phyloP scores from a whole-genome alignment of 257 asterid genomes.

The Ophiorrhiza pumila region DNA sequence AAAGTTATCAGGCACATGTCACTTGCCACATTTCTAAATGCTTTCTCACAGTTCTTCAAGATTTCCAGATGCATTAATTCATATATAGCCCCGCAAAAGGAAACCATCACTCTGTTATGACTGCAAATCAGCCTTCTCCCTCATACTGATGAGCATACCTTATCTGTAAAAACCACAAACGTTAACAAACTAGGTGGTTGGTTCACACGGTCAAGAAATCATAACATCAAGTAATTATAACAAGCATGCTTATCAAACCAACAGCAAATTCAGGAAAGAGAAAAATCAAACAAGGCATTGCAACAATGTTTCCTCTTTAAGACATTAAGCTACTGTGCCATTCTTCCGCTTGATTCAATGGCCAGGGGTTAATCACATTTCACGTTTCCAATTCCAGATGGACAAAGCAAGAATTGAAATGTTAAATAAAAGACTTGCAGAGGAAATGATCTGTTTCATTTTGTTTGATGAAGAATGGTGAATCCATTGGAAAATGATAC shows the following conservation, averaged over 20 bases:
- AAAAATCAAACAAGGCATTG: not conserved
- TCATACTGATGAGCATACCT: slow-evolving; percentile 70
- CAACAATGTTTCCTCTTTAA: not conserved
- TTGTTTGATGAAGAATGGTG: not conserved
- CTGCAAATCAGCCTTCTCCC: slow-evolving; percentile 7
- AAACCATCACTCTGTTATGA: not conserved
- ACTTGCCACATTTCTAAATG: not conserved
- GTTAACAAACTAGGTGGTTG: not conserved
- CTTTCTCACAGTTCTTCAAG: not conserved
- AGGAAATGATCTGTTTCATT: not conserved
- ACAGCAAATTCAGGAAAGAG: not conserved
- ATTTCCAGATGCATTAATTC: no score
- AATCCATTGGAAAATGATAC: not conserved
- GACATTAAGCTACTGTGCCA: not conserved
- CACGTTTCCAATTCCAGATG: not conserved
- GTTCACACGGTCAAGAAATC: not conserved
- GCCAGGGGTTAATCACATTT: not conserved
- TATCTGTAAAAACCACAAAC: slow-evolving; percentile 41
- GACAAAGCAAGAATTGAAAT: not conserved
- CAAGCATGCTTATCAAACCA: not conserved
- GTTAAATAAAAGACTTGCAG: not conserved
- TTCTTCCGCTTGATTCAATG: not conserved
- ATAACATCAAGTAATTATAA: not conserved
- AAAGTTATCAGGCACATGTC: slow-evolving; percentile 1
- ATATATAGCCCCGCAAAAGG: slow-evolving; percentile 4